Evolutionary conservation across 177 flowering plant species (phyloP).

Genomic region (Telopea speciosissima): DNA sequence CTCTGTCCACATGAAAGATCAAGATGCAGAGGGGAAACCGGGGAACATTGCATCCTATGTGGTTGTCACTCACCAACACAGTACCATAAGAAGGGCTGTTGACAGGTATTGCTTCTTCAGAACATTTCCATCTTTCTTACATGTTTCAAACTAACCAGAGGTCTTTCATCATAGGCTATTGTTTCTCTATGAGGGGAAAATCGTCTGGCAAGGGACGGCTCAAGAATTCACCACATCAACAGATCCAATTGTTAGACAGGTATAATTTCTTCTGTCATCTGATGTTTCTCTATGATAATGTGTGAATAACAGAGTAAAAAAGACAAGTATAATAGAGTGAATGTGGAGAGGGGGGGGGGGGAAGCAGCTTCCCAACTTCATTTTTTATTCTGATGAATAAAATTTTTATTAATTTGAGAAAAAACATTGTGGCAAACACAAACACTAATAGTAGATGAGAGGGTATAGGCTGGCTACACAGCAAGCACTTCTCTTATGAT

Average conservation of each 20-base stretch:
- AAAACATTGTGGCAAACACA: no score
- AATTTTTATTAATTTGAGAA: no score
- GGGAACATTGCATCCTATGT: constrained; percentile 87
- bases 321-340: no score
- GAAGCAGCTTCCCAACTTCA: no score
- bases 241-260: constrained; percentile 90
- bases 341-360: no score
- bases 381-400: no score
- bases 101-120: constrained; percentile 53
- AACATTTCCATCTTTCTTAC: neutral
- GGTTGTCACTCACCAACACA: constrained; percentile 96
- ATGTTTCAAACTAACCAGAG: neutral
- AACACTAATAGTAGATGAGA: no score
- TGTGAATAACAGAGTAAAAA: no score
- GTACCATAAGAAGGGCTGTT: constrained; percentile 92
- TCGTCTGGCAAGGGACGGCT: constrained; percentile 93
- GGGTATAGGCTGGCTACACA: no score
- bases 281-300: no score
- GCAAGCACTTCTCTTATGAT: no score
- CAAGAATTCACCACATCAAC: constrained; percentile 70
- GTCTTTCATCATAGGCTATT: constrained; percentile 43
- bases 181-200: constrained; percentile 79
- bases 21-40: constrained; percentile 53
- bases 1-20: constrained; percentile 71
- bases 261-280: constrained; percentile 14